Evolutionary conservation across 106 monocot species (phyloP), one percentile per base, ranked within the genome.

Genomic region (Platanthera zijinensis): DNA sequence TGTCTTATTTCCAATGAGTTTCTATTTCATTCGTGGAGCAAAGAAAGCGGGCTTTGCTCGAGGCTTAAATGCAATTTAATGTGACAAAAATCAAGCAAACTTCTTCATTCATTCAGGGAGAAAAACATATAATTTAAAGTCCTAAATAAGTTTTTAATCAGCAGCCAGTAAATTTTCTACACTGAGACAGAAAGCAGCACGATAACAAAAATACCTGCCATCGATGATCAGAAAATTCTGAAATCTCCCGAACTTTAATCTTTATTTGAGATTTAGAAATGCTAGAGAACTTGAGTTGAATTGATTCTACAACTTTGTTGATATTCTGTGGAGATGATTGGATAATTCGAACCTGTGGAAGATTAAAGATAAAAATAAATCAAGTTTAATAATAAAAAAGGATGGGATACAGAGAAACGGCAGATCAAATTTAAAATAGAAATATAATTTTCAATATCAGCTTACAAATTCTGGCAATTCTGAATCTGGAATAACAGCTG

Each of bases 391-490:
- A 46, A 5, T n/a, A 4, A 9, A 25, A 48, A 72, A 54, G 25
- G 1, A 5, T 47, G 68, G 9, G 72, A 25, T 9, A 10, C 13
- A 8, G 50, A 39, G 14, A 12, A 56, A 77, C 4, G 30, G 8
- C 5, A 28, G 1, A 6, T 4, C 5, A 66, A n/a, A 57, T 19
- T 28, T 45, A 62, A n/a, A n/a, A 47, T n/a, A 6, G 18, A 48
- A 76, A 28, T 32, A 19, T 45, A 59, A 69, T 51, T 13, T 77
- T 15, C 10, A 13, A 56, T 0, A 6, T 7, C 17, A 39, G 81
- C 92, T 87, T 81, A 96, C 95, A 80, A 88, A 77, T 90, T 96
- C 92, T 51, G 77, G 84, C 77, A 96, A 72, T 52, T 92, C 84
- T 46, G 82, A 77, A 66, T 92, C 90, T 61, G 73, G 45, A 39